A percentile compares a stretch with the other conserved stretches of the same genome.
Conservation (phyloP, 768 basidiomycete genomes). For the Leccinum pellstonianum region DNA sequence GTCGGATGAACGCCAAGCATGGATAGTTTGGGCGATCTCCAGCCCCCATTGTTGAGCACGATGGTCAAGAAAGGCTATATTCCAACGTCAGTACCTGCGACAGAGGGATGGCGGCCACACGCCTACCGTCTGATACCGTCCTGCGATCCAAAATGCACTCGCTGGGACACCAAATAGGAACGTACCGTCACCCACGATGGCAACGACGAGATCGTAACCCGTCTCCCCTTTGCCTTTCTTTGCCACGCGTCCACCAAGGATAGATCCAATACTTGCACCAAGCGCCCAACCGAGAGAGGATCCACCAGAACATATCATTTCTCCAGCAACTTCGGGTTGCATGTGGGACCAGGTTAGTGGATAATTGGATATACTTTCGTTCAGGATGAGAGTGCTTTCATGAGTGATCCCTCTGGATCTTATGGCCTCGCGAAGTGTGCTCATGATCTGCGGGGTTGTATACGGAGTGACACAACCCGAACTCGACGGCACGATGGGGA, state of each 20-base stretch:
- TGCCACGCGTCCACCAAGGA: constrained; percentile 40
- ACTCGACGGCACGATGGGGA: constrained; percentile 19
- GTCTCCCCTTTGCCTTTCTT: constrained; percentile 21
- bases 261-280: constrained; percentile 61
- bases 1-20: constrained; percentile 64
- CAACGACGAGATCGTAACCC: constrained; percentile 52
- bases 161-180: constrained; percentile 67
- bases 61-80: constrained; percentile 66
- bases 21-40: constrained; percentile 63
- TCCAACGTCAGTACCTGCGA: not conserved
- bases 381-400: constrained; percentile 48
- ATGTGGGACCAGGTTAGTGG: constrained; percentile 57
- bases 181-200: constrained; percentile 68
- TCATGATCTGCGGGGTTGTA: constrained; percentile 48
- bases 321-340: constrained; percentile 48
- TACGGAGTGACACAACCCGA: constrained; percentile 20
- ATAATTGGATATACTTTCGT: constrained; percentile 64
- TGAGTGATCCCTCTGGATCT: constrained; percentile 34
- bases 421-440: constrained; percentile 45
- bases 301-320: constrained; percentile 56
- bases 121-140: constrained; percentile 61
- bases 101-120: too few relatives aligned
- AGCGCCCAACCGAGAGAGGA: constrained; percentile 69
- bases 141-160: constrained; percentile 72
- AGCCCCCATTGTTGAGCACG: constrained; percentile 71